Base-by-base conservation (phyloP, 164 flowering plant species). In the Platanus orientalis region DNA sequence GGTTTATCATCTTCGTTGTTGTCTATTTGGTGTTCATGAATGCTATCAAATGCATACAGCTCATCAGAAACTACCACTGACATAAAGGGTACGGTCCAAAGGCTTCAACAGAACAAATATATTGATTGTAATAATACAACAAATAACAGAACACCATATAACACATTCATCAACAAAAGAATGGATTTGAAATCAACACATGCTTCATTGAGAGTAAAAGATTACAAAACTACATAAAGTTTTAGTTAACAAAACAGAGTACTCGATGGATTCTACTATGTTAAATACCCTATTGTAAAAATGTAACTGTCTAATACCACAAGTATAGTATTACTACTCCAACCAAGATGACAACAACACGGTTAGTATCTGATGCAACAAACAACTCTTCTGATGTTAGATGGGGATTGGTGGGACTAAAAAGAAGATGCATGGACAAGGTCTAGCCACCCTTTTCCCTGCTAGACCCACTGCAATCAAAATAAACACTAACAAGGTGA, bases 391-490 rank as follows among this genome's bases (percentile, higher is more conserved):
- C 9, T 19, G 16, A n/a, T 55, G 65, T 45, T 66, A 51, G 57
- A 26, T 49, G 56, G 56, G 32, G 58, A 0, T 17, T 12, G 19
- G 36, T 6, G 34, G 42, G 32, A 34, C 16, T 12, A 49, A 20
- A 60, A 44, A 23, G 39, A 51, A 59, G 42, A 24, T 3, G 20
- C 29, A 55, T 29, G 7, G 58, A 28, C 58, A 21, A 14, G 49
- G 20, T n/a, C 66, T 63, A 54, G 66, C 58, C 36, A 62, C 47
- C 61, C 14, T 25, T 36, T 58, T 28, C 45, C 34, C 55, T 36
- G 29, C 71, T 34, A 48, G 66, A 58, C 57, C 44, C 51, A 29
- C 61, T 48, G 47, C 63, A 63, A 57, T 50, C 59, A 54, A 67
- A 45, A 42, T 30, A 47, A 27, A 25, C 54, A 29, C 47, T 39